Evolutionary conservation across 2,329 filamentous ascomycete genomes (phyloP).

Genomic region (Verticillium klebahnii): DNA sequence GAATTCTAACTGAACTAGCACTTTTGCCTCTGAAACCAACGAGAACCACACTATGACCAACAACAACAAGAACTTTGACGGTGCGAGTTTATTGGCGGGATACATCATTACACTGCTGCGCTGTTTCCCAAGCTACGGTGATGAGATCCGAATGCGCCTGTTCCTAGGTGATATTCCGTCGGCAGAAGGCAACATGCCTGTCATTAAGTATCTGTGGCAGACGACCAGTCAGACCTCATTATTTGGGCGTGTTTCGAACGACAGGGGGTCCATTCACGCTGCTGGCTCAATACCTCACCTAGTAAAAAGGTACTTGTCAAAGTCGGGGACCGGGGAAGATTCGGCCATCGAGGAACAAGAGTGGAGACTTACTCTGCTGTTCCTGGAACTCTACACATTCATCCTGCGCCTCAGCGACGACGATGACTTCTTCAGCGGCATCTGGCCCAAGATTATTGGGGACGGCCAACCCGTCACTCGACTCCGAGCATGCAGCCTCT

Average conservation of each 20-base stretch:
- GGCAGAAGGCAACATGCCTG: slow-evolving; percentile 45
- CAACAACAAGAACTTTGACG: slow-evolving; percentile 23
- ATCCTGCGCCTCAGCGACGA: slow-evolving; percentile 91
- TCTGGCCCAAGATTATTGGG: slow-evolving; percentile 34
- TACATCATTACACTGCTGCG: slow-evolving; percentile 82
- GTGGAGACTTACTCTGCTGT: slow-evolving; percentile 85
- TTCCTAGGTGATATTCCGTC: slow-evolving; percentile 67
- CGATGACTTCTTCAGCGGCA: slow-evolving; percentile 79
- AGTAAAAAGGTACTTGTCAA: slow-evolving; percentile 15
- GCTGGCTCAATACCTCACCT: background rate
- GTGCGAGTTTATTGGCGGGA: slow-evolving; percentile 64
- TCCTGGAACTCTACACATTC: slow-evolving; percentile 92
- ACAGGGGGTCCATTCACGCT: slow-evolving; percentile 13
- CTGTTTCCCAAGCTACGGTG: slow-evolving; percentile 75
- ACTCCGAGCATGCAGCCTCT: slow-evolving; percentile 62
- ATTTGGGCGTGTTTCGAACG: slow-evolving; percentile 10
- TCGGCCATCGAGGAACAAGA: slow-evolving; percentile 51
- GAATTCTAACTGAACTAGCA: slow-evolving; percentile 5
- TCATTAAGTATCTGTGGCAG: slow-evolving; percentile 83
- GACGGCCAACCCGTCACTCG: slow-evolving; percentile 34
- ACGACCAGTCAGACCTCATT: slow-evolving; percentile 39
- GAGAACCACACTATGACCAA: slow-evolving; percentile 14
- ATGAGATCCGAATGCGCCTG: slow-evolving; percentile 92
- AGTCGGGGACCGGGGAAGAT: background rate
- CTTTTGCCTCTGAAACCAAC: slow-evolving; percentile 5